Base-by-base conservation (phyloP, 768 basidiomycete genomes). In the Trametes maxima region DNA sequence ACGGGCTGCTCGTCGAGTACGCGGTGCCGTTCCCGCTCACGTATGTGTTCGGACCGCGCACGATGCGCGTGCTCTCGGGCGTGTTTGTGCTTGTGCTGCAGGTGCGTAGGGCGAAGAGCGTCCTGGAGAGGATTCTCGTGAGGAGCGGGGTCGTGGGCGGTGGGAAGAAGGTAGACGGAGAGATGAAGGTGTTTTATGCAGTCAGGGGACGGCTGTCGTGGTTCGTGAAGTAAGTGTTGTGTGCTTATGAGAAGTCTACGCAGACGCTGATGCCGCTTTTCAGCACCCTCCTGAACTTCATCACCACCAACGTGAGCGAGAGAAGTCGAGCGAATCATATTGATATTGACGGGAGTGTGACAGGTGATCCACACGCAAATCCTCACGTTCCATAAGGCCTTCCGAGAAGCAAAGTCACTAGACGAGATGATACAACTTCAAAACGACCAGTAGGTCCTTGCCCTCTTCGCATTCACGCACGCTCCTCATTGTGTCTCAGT, bases 21-120 rank as follows among this genome's bases (percentile, higher is more conserved):
- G 85, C 88, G 6, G 80, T 89, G 2, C 89, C 92, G 1, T 93
- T 92, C 67, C 92, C 92, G 5, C 71, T 94, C 68, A 87, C 86
- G 1, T 94, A 94, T 69, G 81, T 93, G 48, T 90, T 92, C 66
- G 81, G 82, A 5, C 83, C 87, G 5, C 73, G 72, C 8, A 75
- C 78, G 4, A 71, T 87, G 46, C 81, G 83, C 68, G 74, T 75
- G 1, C 93, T 93, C 65, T 81, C 83, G 43, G 81, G 85, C 24
- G 76, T 92, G 19, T 90, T 94, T 63, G 77, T 84, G 25, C 86
- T 92, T 64, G 68, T 94, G 52, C 72, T 93, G 43, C 90, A 93
- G 68, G 82, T 94, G 50, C 77, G 86, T 45, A 78, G 90, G 52
- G 89, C 90, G 24, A 92, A 92, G 71, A 79, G 75, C 66, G 80